phyloP scores from a whole-genome alignment of 2,329 filamentous ascomycete species.

The Hypoxylon sp. region DNA sequence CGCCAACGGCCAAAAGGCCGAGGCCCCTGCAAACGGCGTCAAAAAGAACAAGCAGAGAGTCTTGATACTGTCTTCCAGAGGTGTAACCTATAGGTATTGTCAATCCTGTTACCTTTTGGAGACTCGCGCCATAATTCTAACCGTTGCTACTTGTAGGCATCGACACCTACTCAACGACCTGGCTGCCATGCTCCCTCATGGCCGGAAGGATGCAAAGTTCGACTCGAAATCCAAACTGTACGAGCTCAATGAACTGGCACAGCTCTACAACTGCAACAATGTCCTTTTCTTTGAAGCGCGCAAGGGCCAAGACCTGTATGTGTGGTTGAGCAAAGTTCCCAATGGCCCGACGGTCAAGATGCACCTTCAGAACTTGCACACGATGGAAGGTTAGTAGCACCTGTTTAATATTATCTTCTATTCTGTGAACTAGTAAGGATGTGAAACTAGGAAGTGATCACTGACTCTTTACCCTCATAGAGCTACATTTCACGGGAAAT shows the following conservation, averaged over 20 bases:
- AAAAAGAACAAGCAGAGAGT: conserved; percentile 82
- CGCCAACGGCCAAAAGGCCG: conserved; percentile 64
- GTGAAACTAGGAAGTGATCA: background rate
- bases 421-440: background rate
- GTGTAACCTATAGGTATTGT: conserved; percentile 79
- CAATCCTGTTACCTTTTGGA: background rate
- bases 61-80: conserved; percentile 90
- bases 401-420: background rate
- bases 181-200: conserved; percentile 88
- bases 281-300: conserved; percentile 95
- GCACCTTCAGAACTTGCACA: conserved; percentile 78
- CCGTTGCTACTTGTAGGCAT: conserved; percentile 77
- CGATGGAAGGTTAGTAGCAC: conserved; percentile 45
- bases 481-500: conserved; percentile 96
- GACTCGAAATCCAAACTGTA: conserved; percentile 93
- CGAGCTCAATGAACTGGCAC: conserved; percentile 81
- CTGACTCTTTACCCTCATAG: conserved; percentile 56
- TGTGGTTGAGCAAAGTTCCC: conserved; percentile 92
- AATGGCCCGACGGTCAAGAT: conserved; percentile 77
- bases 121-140: conserved; percentile 29
- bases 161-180: conserved; percentile 94
- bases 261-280: conserved; percentile 93
- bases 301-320: conserved; percentile 93
- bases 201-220: conserved; percentile 94
- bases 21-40: conserved; percentile 64